Evolutionary conservation across 2,329 filamentous ascomycete species (phyloP).

Genomic region (Penicillium sp.): DNA sequence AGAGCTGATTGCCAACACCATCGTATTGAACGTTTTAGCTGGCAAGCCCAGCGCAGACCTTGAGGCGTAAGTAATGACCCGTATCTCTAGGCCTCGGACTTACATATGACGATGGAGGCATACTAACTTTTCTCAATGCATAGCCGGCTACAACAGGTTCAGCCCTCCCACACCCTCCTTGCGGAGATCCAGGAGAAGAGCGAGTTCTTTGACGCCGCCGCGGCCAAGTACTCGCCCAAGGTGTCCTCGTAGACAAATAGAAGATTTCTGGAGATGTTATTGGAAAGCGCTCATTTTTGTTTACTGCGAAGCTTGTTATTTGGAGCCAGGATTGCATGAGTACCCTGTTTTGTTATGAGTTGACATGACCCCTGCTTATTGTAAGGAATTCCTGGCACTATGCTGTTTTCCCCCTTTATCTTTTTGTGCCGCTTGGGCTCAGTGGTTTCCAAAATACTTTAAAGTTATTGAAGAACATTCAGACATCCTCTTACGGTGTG

Average conservation of each 20-base stretch:
- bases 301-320: constrained; percentile 26
- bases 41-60: constrained; percentile 72
- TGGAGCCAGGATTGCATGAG: constrained; percentile 20
- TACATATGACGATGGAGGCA: neutral
- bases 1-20: constrained; percentile 78
- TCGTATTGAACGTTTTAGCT: constrained; percentile 76
- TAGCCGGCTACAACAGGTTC: constrained; percentile 53
- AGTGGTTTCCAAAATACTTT: neutral
- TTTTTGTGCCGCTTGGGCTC: neutral
- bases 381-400: constrained; percentile 19
- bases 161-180: constrained; percentile 72
- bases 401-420: constrained; percentile 8
- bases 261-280: constrained; percentile 10
- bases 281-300: constrained; percentile 22
- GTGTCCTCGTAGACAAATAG: constrained; percentile 50
- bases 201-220: constrained; percentile 82
- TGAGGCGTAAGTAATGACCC: constrained; percentile 57
- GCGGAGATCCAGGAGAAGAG: constrained; percentile 81
- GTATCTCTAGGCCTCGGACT: too few relatives aligned
- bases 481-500: neutral
- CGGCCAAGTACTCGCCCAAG: constrained; percentile 83
- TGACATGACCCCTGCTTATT: constrained; percentile 28
- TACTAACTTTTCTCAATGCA: constrained; percentile 25
- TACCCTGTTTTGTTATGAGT: constrained; percentile 32
- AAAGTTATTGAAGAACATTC: too few relatives aligned